Conservation (phyloP, 352 stramenopile genomes). For the Globisporangium parvum region DNA sequence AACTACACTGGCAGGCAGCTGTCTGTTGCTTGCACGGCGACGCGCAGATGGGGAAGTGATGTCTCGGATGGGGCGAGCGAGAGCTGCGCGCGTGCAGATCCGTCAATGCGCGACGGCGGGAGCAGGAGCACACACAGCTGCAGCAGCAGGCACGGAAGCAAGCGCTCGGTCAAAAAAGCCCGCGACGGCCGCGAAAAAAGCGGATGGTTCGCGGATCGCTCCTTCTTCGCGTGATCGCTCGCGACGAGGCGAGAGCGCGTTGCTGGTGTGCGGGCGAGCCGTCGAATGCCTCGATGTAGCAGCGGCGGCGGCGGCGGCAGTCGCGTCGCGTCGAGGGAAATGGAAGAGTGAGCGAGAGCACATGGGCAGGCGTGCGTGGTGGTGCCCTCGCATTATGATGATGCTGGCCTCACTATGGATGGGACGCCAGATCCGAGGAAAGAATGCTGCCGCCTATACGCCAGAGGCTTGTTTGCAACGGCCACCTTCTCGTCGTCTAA, state of each 20-base stretch:
- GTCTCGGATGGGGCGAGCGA: not conserved
- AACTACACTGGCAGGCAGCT: not conserved
- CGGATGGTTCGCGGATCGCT: constrained; percentile 13
- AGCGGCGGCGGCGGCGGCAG: too few relatives aligned
- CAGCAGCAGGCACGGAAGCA: not conserved
- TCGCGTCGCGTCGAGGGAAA: not conserved
- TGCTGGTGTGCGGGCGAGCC: too few relatives aligned
- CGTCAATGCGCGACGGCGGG: not conserved
- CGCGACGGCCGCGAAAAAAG: constrained; percentile 1
- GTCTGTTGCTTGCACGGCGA: not conserved
- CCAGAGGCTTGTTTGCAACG: too few relatives aligned
- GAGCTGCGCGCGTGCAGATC: not conserved
- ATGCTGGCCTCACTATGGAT: too few relatives aligned
- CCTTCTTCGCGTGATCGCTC: constrained; percentile 9
- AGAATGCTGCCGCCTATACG: too few relatives aligned
- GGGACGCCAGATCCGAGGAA: too few relatives aligned
- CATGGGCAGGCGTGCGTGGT: too few relatives aligned
- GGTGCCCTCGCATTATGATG: too few relatives aligned
- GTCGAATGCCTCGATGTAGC: too few relatives aligned
- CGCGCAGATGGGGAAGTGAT: constrained; percentile 5
- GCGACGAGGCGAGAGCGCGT: not conserved
- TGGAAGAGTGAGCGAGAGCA: constrained; percentile 10
- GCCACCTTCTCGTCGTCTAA: too few relatives aligned
- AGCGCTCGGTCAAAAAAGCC: constrained; percentile 1
- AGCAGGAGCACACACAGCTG: not conserved